phyloP scores from a whole-genome alignment of 352 stramenopile species.

The Phytophthora pinifolia region DNA sequence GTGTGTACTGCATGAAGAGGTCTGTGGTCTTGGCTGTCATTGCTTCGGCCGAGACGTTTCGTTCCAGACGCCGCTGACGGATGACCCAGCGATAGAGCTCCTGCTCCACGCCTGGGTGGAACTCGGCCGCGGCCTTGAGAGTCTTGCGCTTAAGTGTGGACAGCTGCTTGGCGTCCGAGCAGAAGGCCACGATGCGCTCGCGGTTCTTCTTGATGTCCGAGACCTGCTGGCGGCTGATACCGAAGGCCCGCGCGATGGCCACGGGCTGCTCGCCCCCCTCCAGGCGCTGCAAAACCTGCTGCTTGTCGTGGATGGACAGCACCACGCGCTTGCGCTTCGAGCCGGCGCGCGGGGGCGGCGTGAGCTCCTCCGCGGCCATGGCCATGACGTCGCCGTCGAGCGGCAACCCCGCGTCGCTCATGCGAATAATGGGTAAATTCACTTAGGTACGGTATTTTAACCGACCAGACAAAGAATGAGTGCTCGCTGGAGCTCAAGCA shows the following conservation, averaged over 20 bases:
- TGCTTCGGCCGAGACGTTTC: slow-evolving; percentile 47
- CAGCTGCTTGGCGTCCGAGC: slow-evolving; percentile 72
- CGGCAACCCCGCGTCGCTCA: background rate
- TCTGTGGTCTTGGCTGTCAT: slow-evolving; percentile 57
- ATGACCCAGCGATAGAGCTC: slow-evolving; percentile 86
- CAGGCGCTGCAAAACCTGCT: slow-evolving; percentile 76
- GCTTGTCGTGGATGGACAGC: slow-evolving; percentile 82
- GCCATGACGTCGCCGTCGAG: too few species aligned
- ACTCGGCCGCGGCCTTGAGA: slow-evolving; percentile 61
- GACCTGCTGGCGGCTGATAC: slow-evolving; percentile 80
- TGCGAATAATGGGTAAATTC: too few species aligned
- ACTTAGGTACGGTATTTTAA: too few species aligned
- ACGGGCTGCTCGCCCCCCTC: slow-evolving; percentile 67
- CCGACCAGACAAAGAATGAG: background rate
- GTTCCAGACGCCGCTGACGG: slow-evolving; percentile 54
- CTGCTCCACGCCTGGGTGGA: slow-evolving; percentile 77
- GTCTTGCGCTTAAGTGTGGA: slow-evolving; percentile 77
- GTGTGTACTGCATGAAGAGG: slow-evolving; percentile 71
- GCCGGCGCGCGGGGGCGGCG: background rate
- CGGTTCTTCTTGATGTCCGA: slow-evolving; percentile 89
- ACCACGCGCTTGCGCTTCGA: slow-evolving; percentile 82
- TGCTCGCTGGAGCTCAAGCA: slow-evolving; percentile 9
- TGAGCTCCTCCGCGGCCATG: too few species aligned
- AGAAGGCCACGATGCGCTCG: slow-evolving; percentile 76
- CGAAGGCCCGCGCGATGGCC: slow-evolving; percentile 56